phyloP scores from a whole-genome alignment of 495 filamentous ascomycete species.

The Penicillium silybi region DNA sequence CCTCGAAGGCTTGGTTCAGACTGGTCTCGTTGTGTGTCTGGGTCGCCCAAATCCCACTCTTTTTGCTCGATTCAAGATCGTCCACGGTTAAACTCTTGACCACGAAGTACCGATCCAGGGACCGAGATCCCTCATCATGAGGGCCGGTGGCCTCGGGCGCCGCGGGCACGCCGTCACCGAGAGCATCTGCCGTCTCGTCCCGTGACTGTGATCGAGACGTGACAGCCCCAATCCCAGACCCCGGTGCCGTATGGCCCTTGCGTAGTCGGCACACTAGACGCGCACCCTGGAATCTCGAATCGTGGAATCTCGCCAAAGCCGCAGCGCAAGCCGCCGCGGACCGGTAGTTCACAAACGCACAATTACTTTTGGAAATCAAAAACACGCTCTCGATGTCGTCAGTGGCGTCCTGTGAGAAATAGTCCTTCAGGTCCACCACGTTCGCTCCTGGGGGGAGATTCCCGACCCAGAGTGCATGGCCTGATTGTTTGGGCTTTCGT shows the following conservation, averaged over 20 bases:
- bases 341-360: constrained; percentile 95
- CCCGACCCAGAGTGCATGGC: constrained; percentile 94
- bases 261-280: constrained; percentile 88
- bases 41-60: constrained; percentile 88
- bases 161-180: constrained; percentile 19
- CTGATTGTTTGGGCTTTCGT: constrained; percentile 87
- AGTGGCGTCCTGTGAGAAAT: constrained; percentile 79
- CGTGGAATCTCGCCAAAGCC: constrained; percentile 82
- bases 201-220: neutral
- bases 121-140: constrained; percentile 16
- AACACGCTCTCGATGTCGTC: constrained; percentile 85
- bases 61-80: constrained; percentile 86
- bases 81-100: constrained; percentile 94
- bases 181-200: constrained; percentile 7
- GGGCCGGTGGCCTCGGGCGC: constrained; percentile 1
- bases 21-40: constrained; percentile 86
- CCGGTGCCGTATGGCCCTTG: constrained; percentile 46
- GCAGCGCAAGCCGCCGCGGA: constrained; percentile 71
- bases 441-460: constrained; percentile 82
- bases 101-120: constrained; percentile 76
- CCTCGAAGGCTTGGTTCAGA: constrained; percentile 82
- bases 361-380: constrained; percentile 95
- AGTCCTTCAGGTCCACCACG: constrained; percentile 78
- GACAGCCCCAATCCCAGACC: constrained; percentile 22
- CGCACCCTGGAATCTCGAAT: constrained; percentile 83